Conservation (phyloP, 345 rosid genomes). For the Eucalyptus marginata region DNA sequence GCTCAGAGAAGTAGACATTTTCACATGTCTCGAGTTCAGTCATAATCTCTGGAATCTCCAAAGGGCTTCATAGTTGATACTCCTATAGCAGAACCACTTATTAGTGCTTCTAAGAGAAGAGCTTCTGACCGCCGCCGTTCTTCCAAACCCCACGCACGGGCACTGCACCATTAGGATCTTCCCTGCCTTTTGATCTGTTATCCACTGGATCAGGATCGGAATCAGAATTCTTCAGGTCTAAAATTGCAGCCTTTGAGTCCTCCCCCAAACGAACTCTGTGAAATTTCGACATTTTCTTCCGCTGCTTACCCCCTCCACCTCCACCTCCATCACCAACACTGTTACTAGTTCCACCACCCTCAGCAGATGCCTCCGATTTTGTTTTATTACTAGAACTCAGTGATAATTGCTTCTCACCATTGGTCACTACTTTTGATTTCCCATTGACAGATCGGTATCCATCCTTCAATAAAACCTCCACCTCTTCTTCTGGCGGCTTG, state of each 20-base stretch:
- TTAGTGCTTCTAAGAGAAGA: slow-evolving; percentile 14
- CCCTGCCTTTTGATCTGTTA: slow-evolving; percentile 9
- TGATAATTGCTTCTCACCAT: slow-evolving; percentile 11
- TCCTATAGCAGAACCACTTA: background rate
- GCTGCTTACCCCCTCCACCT: slow-evolving; percentile 21
- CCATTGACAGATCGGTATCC: slow-evolving; percentile 48
- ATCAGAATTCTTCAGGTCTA: slow-evolving; percentile 28
- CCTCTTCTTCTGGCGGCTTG: slow-evolving; percentile 34
- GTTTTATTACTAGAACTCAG: background rate
- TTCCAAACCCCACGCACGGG: slow-evolving; percentile 70
- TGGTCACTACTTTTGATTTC: slow-evolving; percentile 19
- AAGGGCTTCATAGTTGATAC: background rate
- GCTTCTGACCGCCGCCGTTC: slow-evolving; percentile 55
- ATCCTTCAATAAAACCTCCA: slow-evolving; percentile 43
- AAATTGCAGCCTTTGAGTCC: slow-evolving; percentile 54
- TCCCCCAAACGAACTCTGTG: slow-evolving; percentile 68
- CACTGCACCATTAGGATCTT: slow-evolving; percentile 12
- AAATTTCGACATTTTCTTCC: slow-evolving; percentile 76
- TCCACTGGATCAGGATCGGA: slow-evolving; percentile 17
- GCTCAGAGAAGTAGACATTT: background rate
- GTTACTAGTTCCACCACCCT: slow-evolving; percentile 13
- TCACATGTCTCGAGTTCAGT: background rate
- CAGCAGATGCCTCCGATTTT: slow-evolving; percentile 2
- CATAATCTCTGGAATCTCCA: background rate
- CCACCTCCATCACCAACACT: slow-evolving; percentile 14